These are phyloP conservation scores for Ceratocystis ficicola DNA, from an alignment of 2,329 filamentous ascomycete species.

Conservation along the genomic window DNA sequence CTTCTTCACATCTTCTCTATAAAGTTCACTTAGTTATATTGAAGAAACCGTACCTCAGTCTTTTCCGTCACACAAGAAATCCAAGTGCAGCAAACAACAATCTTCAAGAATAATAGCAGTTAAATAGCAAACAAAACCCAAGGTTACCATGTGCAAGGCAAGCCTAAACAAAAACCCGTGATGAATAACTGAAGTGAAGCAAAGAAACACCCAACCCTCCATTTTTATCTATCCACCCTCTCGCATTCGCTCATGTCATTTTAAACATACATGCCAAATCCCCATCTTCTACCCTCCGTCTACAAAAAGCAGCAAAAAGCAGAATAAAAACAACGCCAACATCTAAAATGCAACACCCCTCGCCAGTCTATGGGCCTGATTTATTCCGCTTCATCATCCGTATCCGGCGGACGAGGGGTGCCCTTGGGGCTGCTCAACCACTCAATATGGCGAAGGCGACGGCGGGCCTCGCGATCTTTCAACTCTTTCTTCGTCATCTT, in stretches of 20 bases:
- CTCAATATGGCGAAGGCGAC: conserved; percentile 73
- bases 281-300: neutral
- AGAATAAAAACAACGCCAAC: conserved; percentile 2
- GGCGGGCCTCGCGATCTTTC: conserved; percentile 83
- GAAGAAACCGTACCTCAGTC: too few species aligned
- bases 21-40: too few species aligned
- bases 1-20: too few species aligned
- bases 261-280: neutral
- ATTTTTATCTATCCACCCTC: neutral
- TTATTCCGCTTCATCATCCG: conserved; percentile 55
- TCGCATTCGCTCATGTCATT: conserved; percentile 1
- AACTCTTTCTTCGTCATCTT: conserved; percentile 95
- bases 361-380: too few species aligned
- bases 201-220: neutral
- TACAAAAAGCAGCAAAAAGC: neutral
- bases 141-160: neutral
- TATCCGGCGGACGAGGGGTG: conserved; percentile 63
- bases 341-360: neutral
- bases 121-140: conserved; percentile 9
- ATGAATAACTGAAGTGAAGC: conserved; percentile 18
- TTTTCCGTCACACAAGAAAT: neutral
- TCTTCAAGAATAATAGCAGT: neutral
- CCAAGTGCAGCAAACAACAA: neutral
- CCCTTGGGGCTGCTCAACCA: conserved; percentile 80
- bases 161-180: conserved; percentile 2